Base-by-base conservation (phyloP, 176 grass and related monocot genomes). In the Canna indica region DNA sequence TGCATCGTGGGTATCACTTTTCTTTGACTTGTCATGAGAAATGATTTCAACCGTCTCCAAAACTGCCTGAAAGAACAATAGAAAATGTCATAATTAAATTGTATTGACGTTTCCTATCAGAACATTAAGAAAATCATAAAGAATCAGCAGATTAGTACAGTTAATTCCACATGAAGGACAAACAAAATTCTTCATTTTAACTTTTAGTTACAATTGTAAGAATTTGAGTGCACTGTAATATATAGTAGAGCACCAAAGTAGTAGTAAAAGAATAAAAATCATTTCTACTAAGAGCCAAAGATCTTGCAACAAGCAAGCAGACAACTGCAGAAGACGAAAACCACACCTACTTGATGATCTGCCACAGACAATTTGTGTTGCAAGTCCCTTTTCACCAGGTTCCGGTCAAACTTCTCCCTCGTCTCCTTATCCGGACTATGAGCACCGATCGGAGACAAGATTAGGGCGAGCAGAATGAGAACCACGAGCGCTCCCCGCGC, bases 301-400 rank as follows among this genome's bases (percentile, higher is more conserved):
- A 7, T 27, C 25, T 27, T 32, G 29, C 61, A 67, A 15, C 74
- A 25, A 75, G 74, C 33, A 75, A 18, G 62, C 8, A 24, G 77
- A 63, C 36, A 47, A 28, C 32, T 65, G 77, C 30, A 12, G 68
- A 73, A 81, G 86, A 84, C 84, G 82, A 70, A 86, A 86, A 87
- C 88, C 87, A 99, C 84, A 94, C 95, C 90, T 99, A 99, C 95
- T 94, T 99, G 90, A 86, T 99, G 86, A 90, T 99, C 95, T 78
- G 95, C 86, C 38, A 99, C 80, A 78, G 87, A 90, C 81, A 90
- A 90, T 73, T 94, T 99, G 87, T 76, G 75, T 81, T 99, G 78
- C 3, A 83, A 77, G 33, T 84, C 67, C 74, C 83, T 83, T 82
- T 74, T 75, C 24, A 87, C 80, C 42, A 99, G 89, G 10, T 47